Conservation (phyloP, 2,329 filamentous ascomycete species). For the Laburnicola sp. region DNA sequence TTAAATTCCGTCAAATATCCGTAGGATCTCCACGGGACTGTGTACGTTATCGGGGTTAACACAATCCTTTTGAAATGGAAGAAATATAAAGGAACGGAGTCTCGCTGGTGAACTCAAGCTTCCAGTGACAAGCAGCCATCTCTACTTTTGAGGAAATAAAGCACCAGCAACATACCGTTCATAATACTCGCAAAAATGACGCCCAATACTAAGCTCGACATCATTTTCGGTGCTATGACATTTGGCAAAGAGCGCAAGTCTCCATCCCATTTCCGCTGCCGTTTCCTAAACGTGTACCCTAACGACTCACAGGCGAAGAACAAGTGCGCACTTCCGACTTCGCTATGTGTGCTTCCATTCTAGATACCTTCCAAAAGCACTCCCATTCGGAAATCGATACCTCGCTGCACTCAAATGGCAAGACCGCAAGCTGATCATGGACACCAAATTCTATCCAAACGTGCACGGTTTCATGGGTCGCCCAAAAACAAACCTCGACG, state of each 20-base stretch:
- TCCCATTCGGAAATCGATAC: conserved; percentile 41
- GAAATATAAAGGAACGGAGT: no score
- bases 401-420: conserved; percentile 6
- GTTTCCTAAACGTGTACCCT: neutral
- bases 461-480: conserved; percentile 27
- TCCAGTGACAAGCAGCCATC: neutral
- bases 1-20: no score
- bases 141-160: neutral
- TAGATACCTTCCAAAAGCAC: conserved; percentile 37
- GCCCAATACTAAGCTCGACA: conserved; percentile 24
- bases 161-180: neutral
- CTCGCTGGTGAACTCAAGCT: neutral
- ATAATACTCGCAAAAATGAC: conserved; percentile 14
- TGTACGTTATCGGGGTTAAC: no score
- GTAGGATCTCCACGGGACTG: no score
- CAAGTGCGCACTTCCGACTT: conserved; percentile 23
- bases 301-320: conserved; percentile 19
- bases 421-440: conserved; percentile 1
- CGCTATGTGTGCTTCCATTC: conserved; percentile 25
- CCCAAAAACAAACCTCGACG: conserved; percentile 26
- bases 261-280: neutral
- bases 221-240: conserved; percentile 47
- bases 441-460: conserved; percentile 6
- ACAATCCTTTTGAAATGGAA: no score
- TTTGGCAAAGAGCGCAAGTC: conserved; percentile 38